phyloP scores from a whole-genome alignment of 2,329 filamentous ascomycete genomes.

The Fusarium scirpi region DNA sequence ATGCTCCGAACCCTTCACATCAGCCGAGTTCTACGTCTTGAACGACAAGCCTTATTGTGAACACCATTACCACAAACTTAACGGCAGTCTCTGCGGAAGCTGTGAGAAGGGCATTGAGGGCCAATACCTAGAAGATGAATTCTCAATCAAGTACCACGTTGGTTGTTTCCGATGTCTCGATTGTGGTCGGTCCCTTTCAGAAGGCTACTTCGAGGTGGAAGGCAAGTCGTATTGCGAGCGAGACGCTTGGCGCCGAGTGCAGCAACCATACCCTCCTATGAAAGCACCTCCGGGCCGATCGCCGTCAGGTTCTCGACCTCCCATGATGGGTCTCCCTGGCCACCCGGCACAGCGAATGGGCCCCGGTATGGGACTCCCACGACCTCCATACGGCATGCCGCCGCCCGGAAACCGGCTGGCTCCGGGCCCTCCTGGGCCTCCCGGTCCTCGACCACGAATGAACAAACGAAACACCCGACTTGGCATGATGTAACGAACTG shows the following conservation, averaged over 20 bases:
- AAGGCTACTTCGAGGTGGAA: conserved; percentile 92
- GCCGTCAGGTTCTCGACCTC: conserved; percentile 39
- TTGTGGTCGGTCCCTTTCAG: conserved; percentile 78
- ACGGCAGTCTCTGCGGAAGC: conserved; percentile 83
- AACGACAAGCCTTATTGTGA: conserved; percentile 90
- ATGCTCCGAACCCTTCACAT: conserved; percentile 83
- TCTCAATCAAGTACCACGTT: conserved; percentile 83
- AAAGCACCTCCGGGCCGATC: conserved; percentile 34
- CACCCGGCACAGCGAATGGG: conserved; percentile 43
- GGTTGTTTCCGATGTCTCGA: conserved; percentile 87
- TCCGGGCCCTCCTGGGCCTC: conserved; percentile 51
- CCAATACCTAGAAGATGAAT: conserved; percentile 88
- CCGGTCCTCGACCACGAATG: conserved; percentile 61
- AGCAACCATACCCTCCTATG: conserved; percentile 46
- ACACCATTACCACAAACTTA: conserved; percentile 91
- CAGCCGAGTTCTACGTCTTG: conserved; percentile 92
- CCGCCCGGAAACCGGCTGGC: conserved; percentile 38
- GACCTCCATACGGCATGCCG: conserved; percentile 45
- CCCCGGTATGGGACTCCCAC: conserved; percentile 39
- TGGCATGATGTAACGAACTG: conserved; percentile 64
- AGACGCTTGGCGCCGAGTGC: conserved; percentile 75
- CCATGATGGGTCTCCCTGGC: conserved; percentile 45
- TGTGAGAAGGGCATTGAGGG: conserved; percentile 93
- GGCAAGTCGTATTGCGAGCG: conserved; percentile 86
- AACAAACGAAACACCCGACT: conserved; percentile 72